Evolutionary conservation across 768 basidiomycete species (phyloP), one percentile per base, ranked within the genome.

Genomic region (Russula olivacea): DNA sequence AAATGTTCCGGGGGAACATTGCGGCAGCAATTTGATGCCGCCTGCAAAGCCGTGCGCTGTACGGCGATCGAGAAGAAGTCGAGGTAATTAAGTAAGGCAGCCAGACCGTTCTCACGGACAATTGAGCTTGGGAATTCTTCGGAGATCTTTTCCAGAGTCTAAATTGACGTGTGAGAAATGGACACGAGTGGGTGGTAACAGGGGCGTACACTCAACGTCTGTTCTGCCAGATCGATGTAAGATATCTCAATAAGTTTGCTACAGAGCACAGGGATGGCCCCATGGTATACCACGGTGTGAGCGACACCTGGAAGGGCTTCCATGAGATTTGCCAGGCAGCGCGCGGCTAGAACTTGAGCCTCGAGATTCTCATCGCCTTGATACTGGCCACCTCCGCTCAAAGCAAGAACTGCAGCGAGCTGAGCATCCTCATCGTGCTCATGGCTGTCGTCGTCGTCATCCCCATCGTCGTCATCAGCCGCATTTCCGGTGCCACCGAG

Each of bases 31-130:
- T 98, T 98, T 38, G 96, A 88, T 2, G 95, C 95, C 19, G 97
- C 95, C 69, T 97, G 94, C 28, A 99, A 78, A 25, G 97, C 97
- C 0, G 94, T 98, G 55, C 97, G 84, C 73, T 99, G 97, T 14
- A 98, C 95, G 34, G 94, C 91, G 69, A 95, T 98, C 17, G 93
- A 94, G 77, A 98, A 98, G 78, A 99, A 99, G 76, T 98, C 96
- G 69, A 99, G 86, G 75, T 91, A 98, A 72, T 91, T 93, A 69
- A 98, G 84, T 43, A 98, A 78, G 30, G 96, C 95, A 11, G 90
- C 85, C 21, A 99, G 80, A 30, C 97, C 97, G 56, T 93, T 93
- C 76, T 98, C 97, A 59, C 93, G 87, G 25, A 97, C 94, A 68
- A 99, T 97, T 17, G 94, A 86, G 67, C 89, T 89, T 0, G 97